Conservation (phyloP, 2,329 filamentous ascomycete species). For the Gyromitra esculenta region DNA sequence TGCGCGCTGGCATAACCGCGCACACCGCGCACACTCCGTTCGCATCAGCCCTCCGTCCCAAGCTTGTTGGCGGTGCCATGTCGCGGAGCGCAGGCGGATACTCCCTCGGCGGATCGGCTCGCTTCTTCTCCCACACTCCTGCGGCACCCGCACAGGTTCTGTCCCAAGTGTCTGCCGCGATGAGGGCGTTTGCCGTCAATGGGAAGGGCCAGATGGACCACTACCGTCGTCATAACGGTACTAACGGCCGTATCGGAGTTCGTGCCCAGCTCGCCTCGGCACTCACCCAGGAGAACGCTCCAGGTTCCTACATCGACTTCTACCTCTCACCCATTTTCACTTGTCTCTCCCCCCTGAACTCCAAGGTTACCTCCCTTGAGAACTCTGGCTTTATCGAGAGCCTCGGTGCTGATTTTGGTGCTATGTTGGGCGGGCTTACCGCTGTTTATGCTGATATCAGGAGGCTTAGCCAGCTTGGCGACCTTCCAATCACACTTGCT, state of each 20-base stretch:
- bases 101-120: constrained; percentile 71
- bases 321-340: constrained; percentile 88
- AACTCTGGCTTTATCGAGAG: constrained; percentile 84
- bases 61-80: constrained; percentile 78
- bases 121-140: constrained; percentile 80
- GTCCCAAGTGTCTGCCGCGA: constrained; percentile 64
- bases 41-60: constrained; percentile 83
- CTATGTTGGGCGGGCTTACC: constrained; percentile 83
- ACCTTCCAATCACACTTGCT: constrained; percentile 81
- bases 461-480: constrained; percentile 78
- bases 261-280: constrained; percentile 63
- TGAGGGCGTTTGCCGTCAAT: constrained; percentile 90
- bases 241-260: constrained; percentile 73
- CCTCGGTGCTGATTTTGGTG: constrained; percentile 86
- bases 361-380: constrained; percentile 69
- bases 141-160: constrained; percentile 87
- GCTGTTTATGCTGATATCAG: constrained; percentile 83
- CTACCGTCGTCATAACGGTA: constrained; percentile 74
- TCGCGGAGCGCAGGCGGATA: constrained; percentile 93
- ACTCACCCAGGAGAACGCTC: constrained; percentile 61
- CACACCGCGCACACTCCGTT: constrained; percentile 84
- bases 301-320: constrained; percentile 90
- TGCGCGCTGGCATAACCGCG: constrained; percentile 66
- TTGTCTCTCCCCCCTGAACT: constrained; percentile 69
- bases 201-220: constrained; percentile 87